phyloP scores from a whole-genome alignment of 2,329 filamentous ascomycete genomes.

The Penicillium sp. region DNA sequence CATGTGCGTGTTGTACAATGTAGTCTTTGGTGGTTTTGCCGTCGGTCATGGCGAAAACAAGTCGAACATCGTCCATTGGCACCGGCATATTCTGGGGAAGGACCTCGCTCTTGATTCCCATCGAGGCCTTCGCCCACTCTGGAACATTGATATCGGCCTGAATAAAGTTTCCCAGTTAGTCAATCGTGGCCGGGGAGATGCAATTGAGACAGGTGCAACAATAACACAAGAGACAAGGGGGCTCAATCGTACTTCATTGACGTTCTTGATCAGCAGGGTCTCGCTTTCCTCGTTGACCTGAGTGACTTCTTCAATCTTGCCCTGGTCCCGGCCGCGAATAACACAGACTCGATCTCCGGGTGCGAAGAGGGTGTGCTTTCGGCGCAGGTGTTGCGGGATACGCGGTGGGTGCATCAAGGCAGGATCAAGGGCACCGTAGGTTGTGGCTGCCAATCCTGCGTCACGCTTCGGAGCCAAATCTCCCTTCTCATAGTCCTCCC shows the following conservation, averaged over 20 bases:
- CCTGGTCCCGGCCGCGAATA: conserved; percentile 74
- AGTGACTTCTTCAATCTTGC: conserved; percentile 76
- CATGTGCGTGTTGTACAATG: conserved; percentile 71
- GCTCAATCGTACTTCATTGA: conserved; percentile 59
- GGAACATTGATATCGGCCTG: conserved; percentile 49
- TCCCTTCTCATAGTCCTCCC: conserved; percentile 78
- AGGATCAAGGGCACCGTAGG: conserved; percentile 60
- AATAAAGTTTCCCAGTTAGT: conserved; percentile 10
- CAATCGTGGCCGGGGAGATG: background rate
- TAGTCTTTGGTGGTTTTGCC: conserved; percentile 71
- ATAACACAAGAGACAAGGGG: background rate
- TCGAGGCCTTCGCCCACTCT: conserved; percentile 39
- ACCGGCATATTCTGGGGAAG: conserved; percentile 59
- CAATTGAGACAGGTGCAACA: background rate
- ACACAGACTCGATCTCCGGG: conserved; percentile 80
- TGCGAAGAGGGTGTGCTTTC: conserved; percentile 62
- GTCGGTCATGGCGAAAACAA: conserved; percentile 73
- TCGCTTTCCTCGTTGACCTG: conserved; percentile 58
- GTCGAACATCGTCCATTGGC: conserved; percentile 71
- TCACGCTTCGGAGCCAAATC: conserved; percentile 76
- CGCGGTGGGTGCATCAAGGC: conserved; percentile 40
- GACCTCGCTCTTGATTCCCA: conserved; percentile 44
- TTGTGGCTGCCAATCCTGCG: conserved; percentile 59
- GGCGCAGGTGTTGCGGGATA: conserved; percentile 43
- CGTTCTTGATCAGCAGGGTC: conserved; percentile 61